These are phyloP conservation scores for Cryptococcus sp. DNA, from an alignment of 1,284 basidiomycete species.

Conservation along the genomic window DNA sequence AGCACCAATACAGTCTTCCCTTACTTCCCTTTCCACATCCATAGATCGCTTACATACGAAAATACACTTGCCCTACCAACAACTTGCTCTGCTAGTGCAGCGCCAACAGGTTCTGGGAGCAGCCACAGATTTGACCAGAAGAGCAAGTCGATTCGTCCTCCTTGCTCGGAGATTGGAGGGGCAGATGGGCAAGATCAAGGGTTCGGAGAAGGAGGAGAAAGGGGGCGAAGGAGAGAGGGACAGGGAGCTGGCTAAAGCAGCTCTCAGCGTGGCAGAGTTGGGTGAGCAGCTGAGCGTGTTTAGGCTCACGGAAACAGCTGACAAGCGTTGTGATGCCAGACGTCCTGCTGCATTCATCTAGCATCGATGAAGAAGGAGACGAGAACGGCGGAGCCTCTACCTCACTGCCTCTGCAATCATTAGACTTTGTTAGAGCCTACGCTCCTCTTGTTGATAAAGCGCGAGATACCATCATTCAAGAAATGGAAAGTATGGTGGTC, in stretches of 20 bases:
- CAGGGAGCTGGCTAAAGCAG: slow-evolving; percentile 81
- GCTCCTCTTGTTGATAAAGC: slow-evolving; percentile 70
- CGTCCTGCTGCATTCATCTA: slow-evolving; percentile 24
- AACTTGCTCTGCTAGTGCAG: slow-evolving; percentile 67
- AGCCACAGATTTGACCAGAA: slow-evolving; percentile 76
- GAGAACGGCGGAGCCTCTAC: background rate
- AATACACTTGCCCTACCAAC: slow-evolving; percentile 76
- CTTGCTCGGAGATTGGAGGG: slow-evolving; percentile 74
- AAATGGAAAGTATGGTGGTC: slow-evolving; percentile 87
- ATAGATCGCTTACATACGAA: slow-evolving; percentile 71
- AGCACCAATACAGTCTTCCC: slow-evolving; percentile 45
- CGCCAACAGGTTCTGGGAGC: slow-evolving; percentile 74
- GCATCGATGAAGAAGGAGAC: slow-evolving; percentile 5
- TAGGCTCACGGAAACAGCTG: too few species aligned
- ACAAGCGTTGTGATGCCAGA: slow-evolving; percentile 11
- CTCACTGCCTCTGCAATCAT: slow-evolving; percentile 60
- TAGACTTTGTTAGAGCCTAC: slow-evolving; percentile 69
- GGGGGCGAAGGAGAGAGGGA: slow-evolving; percentile 72
- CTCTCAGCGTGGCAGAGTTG: slow-evolving; percentile 83
- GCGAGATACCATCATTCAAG: slow-evolving; percentile 66
- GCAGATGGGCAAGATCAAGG: slow-evolving; percentile 69
- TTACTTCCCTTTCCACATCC: slow-evolving; percentile 38
- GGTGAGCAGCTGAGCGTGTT: slow-evolving; percentile 57
- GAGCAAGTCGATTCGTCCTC: slow-evolving; percentile 77
- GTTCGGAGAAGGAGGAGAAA: slow-evolving; percentile 30